Evolutionary conservation across 495 filamentous ascomycete genomes (phyloP).

Genomic region (Podospora appendiculata): DNA sequence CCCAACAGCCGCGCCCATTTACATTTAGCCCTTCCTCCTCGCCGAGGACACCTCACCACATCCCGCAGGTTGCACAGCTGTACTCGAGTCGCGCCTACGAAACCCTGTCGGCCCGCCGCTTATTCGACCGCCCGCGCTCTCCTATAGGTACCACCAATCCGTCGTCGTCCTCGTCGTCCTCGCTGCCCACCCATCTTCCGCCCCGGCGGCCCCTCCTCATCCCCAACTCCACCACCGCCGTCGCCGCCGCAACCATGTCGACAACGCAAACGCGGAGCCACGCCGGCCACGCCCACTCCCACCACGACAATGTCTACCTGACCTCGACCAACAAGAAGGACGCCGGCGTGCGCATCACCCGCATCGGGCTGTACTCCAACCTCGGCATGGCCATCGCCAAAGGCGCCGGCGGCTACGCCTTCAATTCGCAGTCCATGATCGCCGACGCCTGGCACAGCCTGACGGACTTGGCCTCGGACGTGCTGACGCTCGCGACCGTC

Average conservation of each 20-base stretch:
- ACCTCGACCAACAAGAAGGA: conserved; percentile 84
- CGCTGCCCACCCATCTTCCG: background rate
- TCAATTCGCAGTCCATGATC: conserved; percentile 88
- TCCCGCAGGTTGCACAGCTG: background rate
- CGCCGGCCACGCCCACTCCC: conserved; percentile 44
- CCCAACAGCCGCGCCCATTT: conserved; percentile 4
- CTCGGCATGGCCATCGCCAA: conserved; percentile 90
- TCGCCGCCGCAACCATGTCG: conserved; percentile 17
- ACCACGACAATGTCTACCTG: conserved; percentile 85
- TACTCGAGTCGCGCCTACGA: conserved; percentile 18
- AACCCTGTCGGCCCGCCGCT: conserved; percentile 19
- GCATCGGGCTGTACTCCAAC: conserved; percentile 86
- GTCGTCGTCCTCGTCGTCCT: background rate
- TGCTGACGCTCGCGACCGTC: conserved; percentile 88
- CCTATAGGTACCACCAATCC: background rate
- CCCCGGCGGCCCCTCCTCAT: background rate
- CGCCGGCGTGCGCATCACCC: conserved; percentile 89
- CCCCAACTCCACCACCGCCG: conserved; percentile 2
- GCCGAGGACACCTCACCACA: conserved; percentile 11
- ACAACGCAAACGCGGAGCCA: conserved; percentile 36
- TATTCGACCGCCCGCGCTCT: conserved; percentile 13
- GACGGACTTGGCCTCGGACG: conserved; percentile 89
- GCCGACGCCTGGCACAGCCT: conserved; percentile 93
- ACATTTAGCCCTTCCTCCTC: conserved; percentile 12
- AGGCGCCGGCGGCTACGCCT: conserved; percentile 82